These are phyloP conservation scores for Pecoramyces ruminantium DNA, from an alignment of 192 early-diverging fungal genomes.

Conservation along the genomic window DNA sequence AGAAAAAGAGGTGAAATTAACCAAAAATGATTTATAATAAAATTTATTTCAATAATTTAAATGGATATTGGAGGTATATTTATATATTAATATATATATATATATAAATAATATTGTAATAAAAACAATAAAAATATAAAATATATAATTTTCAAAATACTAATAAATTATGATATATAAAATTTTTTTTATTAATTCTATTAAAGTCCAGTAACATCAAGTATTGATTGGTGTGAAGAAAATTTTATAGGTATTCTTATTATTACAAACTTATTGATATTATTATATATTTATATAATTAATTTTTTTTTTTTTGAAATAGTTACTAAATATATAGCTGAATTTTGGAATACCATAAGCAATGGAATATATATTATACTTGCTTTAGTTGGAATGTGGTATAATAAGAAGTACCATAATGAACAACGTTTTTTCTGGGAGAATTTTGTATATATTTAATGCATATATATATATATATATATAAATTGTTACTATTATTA, in stretches of 20 bases:
- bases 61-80: neutral
- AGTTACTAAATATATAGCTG: neutral
- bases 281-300: no score
- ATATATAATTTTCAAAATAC: no score
- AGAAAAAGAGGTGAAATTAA: neutral
- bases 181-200: no score
- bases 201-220: neutral
- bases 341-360: neutral
- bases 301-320: no score
- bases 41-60: neutral
- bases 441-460: neutral
- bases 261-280: no score
- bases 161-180: no score
- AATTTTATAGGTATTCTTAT: neutral
- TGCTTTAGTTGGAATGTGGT: neutral
- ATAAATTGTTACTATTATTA: no score
- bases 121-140: no score
- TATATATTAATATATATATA: no score
- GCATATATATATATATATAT: no score
- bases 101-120: neutral
- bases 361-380: neutral
- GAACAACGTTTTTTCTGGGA: neutral
- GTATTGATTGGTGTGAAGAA: neutral
- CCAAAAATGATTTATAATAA: neutral
- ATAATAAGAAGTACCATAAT: neutral